Evolutionary conservation across 257 asterid species (phyloP), one percentile per base, ranked within the genome.

Genomic region (Fraxinus excelsior): DNA sequence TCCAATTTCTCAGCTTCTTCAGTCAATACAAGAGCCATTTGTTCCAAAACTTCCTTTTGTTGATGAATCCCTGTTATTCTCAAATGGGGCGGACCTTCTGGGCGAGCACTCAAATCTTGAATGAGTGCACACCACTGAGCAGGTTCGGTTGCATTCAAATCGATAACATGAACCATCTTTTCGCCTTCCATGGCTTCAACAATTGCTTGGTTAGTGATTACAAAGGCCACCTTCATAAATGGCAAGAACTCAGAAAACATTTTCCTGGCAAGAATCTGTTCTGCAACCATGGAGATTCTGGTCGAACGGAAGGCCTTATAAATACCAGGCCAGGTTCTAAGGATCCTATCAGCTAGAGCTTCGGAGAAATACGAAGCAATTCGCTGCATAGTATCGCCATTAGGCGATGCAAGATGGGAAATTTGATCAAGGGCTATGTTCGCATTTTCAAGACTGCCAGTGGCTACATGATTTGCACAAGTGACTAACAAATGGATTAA

Each of bases 51-150:
- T 86, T 91, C 97, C 79, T 83, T 91, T 69, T 85, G 87, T 7
- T 83, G 90, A 83, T 92, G 91, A 64, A 94, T 84, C 28, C 94
- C 97, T 0, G 98, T 94, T 1, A 94, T 92, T 81, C 93, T 89
- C 88, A 94, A 80, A 86, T 94, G 97, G 3, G 98, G 98, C 34
- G 98, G 97, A 5, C 98, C 98, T 80, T 94, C 98, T 1, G 98
- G 98, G 7, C 98, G 91, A 0, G 97, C 97, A 16, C 97, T 88
- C 82, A 94, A 70, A 85, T 91, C 97, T 10, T 93, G 93, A 19
- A 94, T 92, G 67, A 94, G 87, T 0, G 96, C 96, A 9, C 96
- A 89, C 98, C 97, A 91, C 74, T 92, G 98, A 0, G 89, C 72
- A 0, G 98, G 96, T 67, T 92, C 98, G 0, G 82, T 32, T 1